Percentiles rank a stretch among this genome's conserved stretches.
Conservation (phyloP, 2,329 filamentous ascomycete genomes). For the Alternaria ventricosa region DNA sequence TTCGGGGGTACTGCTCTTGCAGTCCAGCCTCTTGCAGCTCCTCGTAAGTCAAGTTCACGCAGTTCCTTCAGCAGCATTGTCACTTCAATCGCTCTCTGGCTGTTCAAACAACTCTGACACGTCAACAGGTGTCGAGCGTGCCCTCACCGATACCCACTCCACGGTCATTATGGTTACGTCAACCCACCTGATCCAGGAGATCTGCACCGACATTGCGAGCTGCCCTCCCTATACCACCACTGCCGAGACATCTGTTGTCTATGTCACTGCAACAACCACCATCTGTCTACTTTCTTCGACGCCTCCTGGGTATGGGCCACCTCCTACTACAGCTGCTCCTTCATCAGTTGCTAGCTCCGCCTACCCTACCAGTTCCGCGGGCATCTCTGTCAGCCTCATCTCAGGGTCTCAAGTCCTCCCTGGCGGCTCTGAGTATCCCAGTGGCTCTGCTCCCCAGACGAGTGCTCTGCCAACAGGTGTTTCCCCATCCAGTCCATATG, state of each 20-base stretch:
- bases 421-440: conserved; percentile 1
- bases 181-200: conserved; percentile 49
- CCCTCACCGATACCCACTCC: conserved; percentile 36
- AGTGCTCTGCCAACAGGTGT: conserved; percentile 4
- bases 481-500: conserved; percentile 3
- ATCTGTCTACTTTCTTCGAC: conserved; percentile 45
- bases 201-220: conserved; percentile 41
- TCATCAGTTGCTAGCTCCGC: conserved; percentile 8
- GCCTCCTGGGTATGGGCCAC: conserved; percentile 18
- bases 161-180: conserved; percentile 50
- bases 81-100: not conserved
- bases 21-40: conserved; percentile 25
- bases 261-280: conserved; percentile 51
- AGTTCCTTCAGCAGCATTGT: not conserved
- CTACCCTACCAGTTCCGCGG: conserved; percentile 5
- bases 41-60: conserved; percentile 23
- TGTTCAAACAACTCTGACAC: conserved; percentile 10
- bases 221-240: conserved; percentile 48
- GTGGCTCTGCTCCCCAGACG: conserved; percentile 11
- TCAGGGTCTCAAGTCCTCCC: conserved; percentile 2
- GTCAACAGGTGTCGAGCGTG: conserved; percentile 16
- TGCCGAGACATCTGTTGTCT: conserved; percentile 46
- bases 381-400: conserved; percentile 13
- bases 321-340: conserved; percentile 8
- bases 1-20: conserved; percentile 31